phyloP scores from a whole-genome alignment of 495 filamentous ascomycete species.

The Penicillium waksmanii region DNA sequence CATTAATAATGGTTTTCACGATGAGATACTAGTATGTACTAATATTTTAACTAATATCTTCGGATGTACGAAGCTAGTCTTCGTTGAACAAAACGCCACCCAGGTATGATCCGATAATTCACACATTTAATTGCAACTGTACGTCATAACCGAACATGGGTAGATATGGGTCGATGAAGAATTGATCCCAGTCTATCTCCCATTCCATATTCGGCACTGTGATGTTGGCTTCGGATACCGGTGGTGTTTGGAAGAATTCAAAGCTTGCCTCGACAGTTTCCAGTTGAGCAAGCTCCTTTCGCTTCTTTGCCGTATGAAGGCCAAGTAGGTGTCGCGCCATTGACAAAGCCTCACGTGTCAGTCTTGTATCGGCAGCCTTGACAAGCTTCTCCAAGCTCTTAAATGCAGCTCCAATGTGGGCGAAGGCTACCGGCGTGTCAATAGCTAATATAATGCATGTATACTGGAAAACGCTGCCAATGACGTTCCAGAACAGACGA shows the following conservation, averaged over 20 bases:
- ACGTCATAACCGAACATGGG: slow-evolving; percentile 22
- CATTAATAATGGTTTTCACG: too few relatives aligned
- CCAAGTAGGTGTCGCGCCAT: slow-evolving; percentile 36
- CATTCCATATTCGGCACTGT: slow-evolving; percentile 25
- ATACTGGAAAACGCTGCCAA: slow-evolving; percentile 40
- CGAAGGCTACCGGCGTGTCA: slow-evolving; percentile 28
- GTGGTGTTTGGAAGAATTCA: slow-evolving; percentile 19
- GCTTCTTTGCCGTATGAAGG: slow-evolving; percentile 34
- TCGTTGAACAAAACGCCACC: too few relatives aligned
- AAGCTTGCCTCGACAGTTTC: slow-evolving; percentile 35
- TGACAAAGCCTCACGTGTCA: slow-evolving; percentile 36
- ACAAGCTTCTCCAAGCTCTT: slow-evolving; percentile 36
- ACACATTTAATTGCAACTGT: not conserved
- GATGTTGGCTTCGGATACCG: slow-evolving; percentile 15
- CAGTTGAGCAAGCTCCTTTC: slow-evolving; percentile 32
- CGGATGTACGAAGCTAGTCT: too few relatives aligned
- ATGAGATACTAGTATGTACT: too few relatives aligned
- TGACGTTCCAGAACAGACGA: slow-evolving; percentile 38
- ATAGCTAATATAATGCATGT: slow-evolving; percentile 34
- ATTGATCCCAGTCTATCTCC: slow-evolving; percentile 34
- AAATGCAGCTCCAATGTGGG: slow-evolving; percentile 28
- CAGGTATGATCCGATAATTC: not conserved
- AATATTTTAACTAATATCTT: too few relatives aligned
- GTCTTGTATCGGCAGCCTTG: slow-evolving; percentile 29
- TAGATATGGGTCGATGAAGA: slow-evolving; percentile 35